Evolutionary conservation across 2,329 filamentous ascomycete genomes (phyloP).

Genomic region (Didymella lethalis): DNA sequence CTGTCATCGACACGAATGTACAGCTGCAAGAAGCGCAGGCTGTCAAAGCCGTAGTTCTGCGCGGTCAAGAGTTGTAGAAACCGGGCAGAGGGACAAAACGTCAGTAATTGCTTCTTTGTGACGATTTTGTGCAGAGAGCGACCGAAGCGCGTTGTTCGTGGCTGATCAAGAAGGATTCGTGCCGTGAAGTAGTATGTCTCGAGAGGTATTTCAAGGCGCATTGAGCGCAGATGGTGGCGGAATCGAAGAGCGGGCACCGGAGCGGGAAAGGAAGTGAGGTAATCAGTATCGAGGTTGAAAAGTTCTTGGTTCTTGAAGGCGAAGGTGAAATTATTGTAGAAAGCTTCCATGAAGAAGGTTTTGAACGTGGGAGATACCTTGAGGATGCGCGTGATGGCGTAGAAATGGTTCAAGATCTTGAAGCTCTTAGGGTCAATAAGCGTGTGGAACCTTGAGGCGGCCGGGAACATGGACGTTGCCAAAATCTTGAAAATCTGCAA

Average conservation of each 20-base stretch:
- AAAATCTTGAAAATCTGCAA: constrained; percentile 25
- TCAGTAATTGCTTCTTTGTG: constrained; percentile 15
- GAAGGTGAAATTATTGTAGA: constrained; percentile 23
- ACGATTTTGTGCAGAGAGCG: constrained; percentile 5
- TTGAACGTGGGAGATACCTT: constrained; percentile 17
- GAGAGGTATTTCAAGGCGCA: constrained; percentile 19
- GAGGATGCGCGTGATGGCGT: constrained; percentile 12
- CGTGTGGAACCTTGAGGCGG: constrained; percentile 2
- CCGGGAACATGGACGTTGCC: constrained; percentile 4
- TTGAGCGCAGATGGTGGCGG: constrained; percentile 9
- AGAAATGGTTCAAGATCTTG: constrained; percentile 15
- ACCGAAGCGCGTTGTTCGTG: not conserved
- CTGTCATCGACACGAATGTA: constrained; percentile 9
- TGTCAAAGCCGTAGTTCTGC: constrained; percentile 6
- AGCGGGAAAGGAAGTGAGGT: constrained; percentile 8
- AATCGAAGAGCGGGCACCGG: constrained; percentile 1
- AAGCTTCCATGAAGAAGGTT: constrained; percentile 15
- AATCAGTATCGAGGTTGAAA: not conserved
- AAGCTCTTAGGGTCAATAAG: constrained; percentile 13
- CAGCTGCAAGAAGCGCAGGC: constrained; percentile 19
- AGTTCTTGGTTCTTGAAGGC: not conserved
- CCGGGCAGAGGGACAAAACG: constrained; percentile 22
- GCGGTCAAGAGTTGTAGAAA: constrained; percentile 20
- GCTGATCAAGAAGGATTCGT: not conserved
- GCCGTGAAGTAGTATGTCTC: constrained; percentile 18